Conservation (phyloP, 768 basidiomycete species). For the Mycena alexandri region DNA sequence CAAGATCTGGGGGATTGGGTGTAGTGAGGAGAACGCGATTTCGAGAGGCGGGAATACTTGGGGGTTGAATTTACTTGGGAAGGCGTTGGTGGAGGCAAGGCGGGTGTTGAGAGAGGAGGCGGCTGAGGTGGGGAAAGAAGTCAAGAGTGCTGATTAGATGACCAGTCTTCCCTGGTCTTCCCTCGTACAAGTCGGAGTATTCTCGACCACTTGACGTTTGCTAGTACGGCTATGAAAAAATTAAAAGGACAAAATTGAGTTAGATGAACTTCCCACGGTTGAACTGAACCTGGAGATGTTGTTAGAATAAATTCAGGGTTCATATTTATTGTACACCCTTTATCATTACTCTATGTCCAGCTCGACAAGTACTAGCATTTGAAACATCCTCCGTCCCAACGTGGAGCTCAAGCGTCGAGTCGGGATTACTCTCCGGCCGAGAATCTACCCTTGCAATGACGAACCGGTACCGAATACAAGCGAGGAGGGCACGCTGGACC, state of each 20-base stretch:
- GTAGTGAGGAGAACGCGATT: constrained; percentile 62
- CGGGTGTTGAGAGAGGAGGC: constrained; percentile 49
- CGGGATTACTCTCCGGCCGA: not conserved
- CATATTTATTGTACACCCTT: no score
- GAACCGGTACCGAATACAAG: not conserved
- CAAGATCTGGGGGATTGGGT: constrained; percentile 75
- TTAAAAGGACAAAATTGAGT: no score
- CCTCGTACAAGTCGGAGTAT: no score
- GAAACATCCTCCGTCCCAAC: not conserved
- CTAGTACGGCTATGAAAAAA: no score
- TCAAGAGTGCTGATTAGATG: not conserved
- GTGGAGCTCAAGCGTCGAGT: not conserved
- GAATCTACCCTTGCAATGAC: not conserved
- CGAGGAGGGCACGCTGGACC: constrained; percentile 3
- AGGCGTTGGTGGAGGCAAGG: constrained; percentile 59
- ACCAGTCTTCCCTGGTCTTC: no score
- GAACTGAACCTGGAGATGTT: no score
- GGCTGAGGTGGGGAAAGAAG: not conserved
- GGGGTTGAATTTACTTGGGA: constrained; percentile 71
- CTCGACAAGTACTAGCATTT: no score
- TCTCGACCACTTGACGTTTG: no score
- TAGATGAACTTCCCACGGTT: no score
- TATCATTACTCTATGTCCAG: no score
- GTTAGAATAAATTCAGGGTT: no score
- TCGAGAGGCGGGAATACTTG: constrained; percentile 53